Evolutionary conservation across 352 stramenopile species (phyloP).

Genomic region (Pythium graminicola): DNA sequence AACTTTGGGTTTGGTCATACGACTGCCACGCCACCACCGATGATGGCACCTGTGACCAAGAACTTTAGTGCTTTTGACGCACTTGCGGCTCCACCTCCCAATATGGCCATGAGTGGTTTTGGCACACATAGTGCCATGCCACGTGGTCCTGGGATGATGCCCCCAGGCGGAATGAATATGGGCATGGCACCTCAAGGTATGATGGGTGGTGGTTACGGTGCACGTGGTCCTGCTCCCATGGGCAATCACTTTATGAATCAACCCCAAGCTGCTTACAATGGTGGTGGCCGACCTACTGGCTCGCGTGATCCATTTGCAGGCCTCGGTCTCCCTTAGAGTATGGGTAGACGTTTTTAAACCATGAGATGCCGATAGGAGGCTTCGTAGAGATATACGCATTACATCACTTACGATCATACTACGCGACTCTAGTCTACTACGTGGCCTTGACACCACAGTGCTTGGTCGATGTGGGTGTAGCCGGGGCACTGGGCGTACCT

Average conservation of each 20-base stretch:
- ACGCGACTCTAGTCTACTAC: too few relatives aligned
- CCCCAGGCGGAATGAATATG: conserved; percentile 23
- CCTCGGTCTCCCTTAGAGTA: conserved; percentile 49
- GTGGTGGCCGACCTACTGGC: conserved; percentile 7
- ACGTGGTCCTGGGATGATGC: conserved; percentile 17
- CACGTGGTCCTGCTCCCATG: conserved; percentile 11
- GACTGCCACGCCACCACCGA: conserved; percentile 13
- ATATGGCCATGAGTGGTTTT: conserved; percentile 28
- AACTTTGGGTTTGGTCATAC: conserved; percentile 9
- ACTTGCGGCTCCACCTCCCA: conserved; percentile 30
- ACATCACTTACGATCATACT: too few relatives aligned
- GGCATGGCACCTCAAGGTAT: conserved; percentile 21
- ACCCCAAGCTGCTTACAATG: conserved; percentile 8
- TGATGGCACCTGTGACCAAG: conserved; percentile 14
- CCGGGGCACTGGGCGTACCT: background rate
- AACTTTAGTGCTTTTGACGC: conserved; percentile 67
- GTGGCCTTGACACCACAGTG: background rate
- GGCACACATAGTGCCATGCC: conserved; percentile 17
- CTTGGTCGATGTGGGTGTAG: background rate
- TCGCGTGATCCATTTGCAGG: conserved; percentile 68
- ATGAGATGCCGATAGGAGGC: too few relatives aligned
- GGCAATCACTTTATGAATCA: conserved; percentile 19
- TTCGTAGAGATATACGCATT: too few relatives aligned
- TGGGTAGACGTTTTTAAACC: too few relatives aligned
- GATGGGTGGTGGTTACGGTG: conserved; percentile 2